These are phyloP conservation scores for Tricholoma saponaceum DNA, from an alignment of 768 basidiomycete genomes.

Conservation along the genomic window DNA sequence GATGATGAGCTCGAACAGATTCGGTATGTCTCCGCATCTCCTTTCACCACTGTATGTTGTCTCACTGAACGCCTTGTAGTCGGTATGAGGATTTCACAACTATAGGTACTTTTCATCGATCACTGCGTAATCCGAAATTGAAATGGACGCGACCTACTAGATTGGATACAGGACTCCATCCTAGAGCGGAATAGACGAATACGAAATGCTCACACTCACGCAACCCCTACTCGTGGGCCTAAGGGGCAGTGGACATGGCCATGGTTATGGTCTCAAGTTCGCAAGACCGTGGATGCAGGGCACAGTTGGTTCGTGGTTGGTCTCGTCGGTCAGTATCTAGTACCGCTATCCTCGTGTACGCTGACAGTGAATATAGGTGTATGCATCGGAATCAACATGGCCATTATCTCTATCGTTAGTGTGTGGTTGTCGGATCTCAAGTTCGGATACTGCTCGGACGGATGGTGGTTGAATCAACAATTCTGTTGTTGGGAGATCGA, in stretches of 20 bases:
- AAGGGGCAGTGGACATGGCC: slow-evolving; percentile 46
- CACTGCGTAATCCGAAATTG: not conserved
- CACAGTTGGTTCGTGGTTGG: slow-evolving; percentile 93
- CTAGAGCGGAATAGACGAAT: slow-evolving; percentile 81
- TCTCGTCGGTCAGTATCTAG: slow-evolving; percentile 68
- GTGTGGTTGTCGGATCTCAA: slow-evolving; percentile 98
- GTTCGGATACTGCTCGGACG: slow-evolving; percentile 93
- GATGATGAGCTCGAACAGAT: slow-evolving; percentile 68
- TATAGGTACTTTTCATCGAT: slow-evolving; percentile 58
- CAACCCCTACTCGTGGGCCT: slow-evolving; percentile 36
- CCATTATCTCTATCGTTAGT: slow-evolving; percentile 89
- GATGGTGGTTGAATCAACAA: slow-evolving; percentile 98
- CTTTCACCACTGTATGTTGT: not conserved
- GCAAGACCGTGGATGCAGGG: slow-evolving; percentile 59
- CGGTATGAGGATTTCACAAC: slow-evolving; percentile 96
- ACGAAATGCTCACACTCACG: slow-evolving; percentile 48
- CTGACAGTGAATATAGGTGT: slow-evolving; percentile 49
- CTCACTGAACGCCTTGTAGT: slow-evolving; percentile 35
- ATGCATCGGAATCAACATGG: slow-evolving; percentile 91
- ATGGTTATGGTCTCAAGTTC: slow-evolving; percentile 61
- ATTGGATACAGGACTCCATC: slow-evolving; percentile 97
- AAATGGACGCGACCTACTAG: slow-evolving; percentile 35
- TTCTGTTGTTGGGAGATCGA: slow-evolving; percentile 99
- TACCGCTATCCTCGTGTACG: not conserved
- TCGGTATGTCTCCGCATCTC: slow-evolving; percentile 33